Conservation (phyloP, 106 monocot species). For the Dioscorea zingiberensis region DNA sequence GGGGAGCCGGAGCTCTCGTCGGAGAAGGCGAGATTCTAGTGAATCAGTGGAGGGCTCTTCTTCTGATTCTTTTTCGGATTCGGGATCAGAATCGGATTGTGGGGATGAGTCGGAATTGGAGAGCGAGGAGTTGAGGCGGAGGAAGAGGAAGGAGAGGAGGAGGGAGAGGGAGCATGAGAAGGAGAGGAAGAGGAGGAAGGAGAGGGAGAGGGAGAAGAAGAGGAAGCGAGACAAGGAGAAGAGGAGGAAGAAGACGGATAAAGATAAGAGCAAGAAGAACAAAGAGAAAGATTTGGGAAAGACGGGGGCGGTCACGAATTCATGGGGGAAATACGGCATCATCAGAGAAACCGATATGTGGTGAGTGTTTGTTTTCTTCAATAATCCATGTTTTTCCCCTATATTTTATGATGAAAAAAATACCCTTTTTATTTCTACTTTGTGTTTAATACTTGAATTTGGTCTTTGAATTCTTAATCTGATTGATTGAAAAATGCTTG, state of each 20-base stretch:
- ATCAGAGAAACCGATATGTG: conserved; percentile 93
- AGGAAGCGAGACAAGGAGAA: conserved; percentile 21
- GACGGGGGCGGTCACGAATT: conserved; percentile 84
- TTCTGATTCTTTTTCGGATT: conserved; percentile 14
- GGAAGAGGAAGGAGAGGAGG: conserved; percentile 13
- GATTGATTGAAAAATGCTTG: background rate
- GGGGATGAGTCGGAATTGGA: background rate
- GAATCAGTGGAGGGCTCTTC: conserved; percentile 3
- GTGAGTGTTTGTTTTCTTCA: conserved; percentile 27
- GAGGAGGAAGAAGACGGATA: conserved; percentile 19
- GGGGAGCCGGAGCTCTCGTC: conserved; percentile 12
- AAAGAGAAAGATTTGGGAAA: conserved; percentile 54
- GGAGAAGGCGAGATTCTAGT: conserved; percentile 15
- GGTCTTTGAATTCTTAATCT: no score
- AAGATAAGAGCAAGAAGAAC: conserved; percentile 47
- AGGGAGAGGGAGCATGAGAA: conserved; percentile 15
- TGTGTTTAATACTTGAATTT: no score
- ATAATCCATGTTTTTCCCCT: no score
- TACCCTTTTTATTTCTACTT: no score
- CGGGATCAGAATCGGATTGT: conserved; percentile 13
- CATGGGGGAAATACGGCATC: conserved; percentile 94
- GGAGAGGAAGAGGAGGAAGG: conserved; percentile 20
- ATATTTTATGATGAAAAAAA: no score
- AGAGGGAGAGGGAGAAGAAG: no score
- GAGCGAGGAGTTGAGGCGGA: conserved; percentile 19